Evolutionary conservation across 768 basidiomycete species (phyloP), one percentile per base, ranked within the genome.

Genomic region (Clitopilus hobsonii): DNA sequence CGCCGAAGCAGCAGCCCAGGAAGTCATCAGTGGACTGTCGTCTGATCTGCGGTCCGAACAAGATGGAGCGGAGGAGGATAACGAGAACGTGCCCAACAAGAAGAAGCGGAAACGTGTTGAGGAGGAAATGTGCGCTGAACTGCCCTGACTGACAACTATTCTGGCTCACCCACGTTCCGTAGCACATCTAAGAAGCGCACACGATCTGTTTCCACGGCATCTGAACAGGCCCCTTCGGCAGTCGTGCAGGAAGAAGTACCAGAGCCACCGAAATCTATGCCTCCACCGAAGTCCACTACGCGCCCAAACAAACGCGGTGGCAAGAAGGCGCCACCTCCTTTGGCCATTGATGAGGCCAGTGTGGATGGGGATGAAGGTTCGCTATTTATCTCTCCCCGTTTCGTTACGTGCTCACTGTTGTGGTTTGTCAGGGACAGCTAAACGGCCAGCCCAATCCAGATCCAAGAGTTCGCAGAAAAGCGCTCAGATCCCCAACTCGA

Each of bases 81-180:
- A 57, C 14, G 83, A 86, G 22, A 67, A 66, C 20, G 64, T 58
- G 18, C 54, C 65, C 0, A 75, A 67, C 54, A 80, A 79, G 56
- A 84, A 84, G 70, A 92, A 91, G 70, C 80, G 91, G 65, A 92
- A 91, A 68, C 81, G 90, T 50, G 73, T 71, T 25, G 89, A 88
- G 23, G 88, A 89, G 51, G 89, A 91, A 61, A 66, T 66, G 89
- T 91, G 59, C 69, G 86, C 76, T n/a, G 16, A 38, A 47, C 27
- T 52, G 16, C 18, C 27, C 27, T 27, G 16, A n/a, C 18, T 7
- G 51, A n/a, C 16, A 11, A 27, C 32, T 11, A 36, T 11, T 22
- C 29, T n/a, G 36, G 51, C 20, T 49, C 45, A 36, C 30, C 20
- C 18, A 49, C 38, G 24, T 27, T 18, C 18, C 29, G 3, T 61